These are phyloP conservation scores for Arachnopeziza araneosa DNA, from an alignment of 2,329 filamentous ascomycete species.

Conservation along the genomic window DNA sequence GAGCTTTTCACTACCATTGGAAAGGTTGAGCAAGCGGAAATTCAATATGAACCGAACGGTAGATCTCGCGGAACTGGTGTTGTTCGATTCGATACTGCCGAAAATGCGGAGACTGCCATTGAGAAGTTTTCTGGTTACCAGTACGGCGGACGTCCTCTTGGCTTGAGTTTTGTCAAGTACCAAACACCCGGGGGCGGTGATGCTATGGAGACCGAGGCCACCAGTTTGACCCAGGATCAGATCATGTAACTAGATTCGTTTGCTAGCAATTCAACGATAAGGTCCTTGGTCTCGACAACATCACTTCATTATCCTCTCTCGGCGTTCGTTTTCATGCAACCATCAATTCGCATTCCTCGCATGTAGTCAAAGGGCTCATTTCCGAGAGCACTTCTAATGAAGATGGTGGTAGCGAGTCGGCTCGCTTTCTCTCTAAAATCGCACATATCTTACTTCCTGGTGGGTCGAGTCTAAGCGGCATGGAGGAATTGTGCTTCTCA, in stretches of 20 bases:
- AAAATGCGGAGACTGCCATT: slow-evolving; percentile 89
- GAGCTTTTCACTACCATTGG: slow-evolving; percentile 97
- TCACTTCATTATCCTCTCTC: neutral
- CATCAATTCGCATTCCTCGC: slow-evolving; percentile 8
- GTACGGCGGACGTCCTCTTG: slow-evolving; percentile 90
- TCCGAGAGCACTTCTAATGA: slow-evolving; percentile 5
- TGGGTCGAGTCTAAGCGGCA: neutral
- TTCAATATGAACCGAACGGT: slow-evolving; percentile 95
- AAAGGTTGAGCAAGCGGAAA: slow-evolving; percentile 97
- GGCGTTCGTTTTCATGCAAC: slow-evolving; percentile 1
- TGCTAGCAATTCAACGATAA: neutral
- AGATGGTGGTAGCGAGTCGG: neutral
- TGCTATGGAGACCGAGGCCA: slow-evolving; percentile 77
- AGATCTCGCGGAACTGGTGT: slow-evolving; percentile 93
- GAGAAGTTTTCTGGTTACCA: slow-evolving; percentile 97
- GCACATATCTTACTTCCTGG: neutral
- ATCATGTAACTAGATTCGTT: slow-evolving; percentile 66
- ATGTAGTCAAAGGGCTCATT: slow-evolving; percentile 11
- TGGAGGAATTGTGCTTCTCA: slow-evolving; percentile 10
- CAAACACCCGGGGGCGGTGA: slow-evolving; percentile 54
- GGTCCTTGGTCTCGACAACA: neutral
- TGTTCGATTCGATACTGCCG: slow-evolving; percentile 80
- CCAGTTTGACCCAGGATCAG: slow-evolving; percentile 88
- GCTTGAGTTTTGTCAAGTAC: slow-evolving; percentile 92
- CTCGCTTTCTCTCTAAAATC: neutral